Percentiles rank a stretch among this genome's conserved stretches.
Evolutionary conservation across 768 basidiomycete genomes (phyloP).

Genomic region (Leccinum ochraceum): DNA sequence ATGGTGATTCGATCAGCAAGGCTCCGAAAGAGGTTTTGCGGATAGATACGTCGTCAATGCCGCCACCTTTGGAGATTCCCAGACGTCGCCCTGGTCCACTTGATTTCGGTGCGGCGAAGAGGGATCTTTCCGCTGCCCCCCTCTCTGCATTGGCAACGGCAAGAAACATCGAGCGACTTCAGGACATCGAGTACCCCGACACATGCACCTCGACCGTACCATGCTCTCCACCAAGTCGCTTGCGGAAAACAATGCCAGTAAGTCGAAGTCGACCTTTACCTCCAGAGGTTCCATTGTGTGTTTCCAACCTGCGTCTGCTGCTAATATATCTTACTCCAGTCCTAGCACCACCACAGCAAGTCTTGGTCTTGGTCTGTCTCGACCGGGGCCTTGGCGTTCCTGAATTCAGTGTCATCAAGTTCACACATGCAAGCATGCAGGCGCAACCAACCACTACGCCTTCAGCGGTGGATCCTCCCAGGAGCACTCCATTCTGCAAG

Average conservation of each 20-base stretch:
- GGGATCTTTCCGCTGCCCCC: slow-evolving; percentile 33
- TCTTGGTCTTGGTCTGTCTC: too few species aligned
- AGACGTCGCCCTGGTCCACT: slow-evolving; percentile 68
- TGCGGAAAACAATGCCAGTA: too few species aligned
- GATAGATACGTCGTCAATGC: slow-evolving; percentile 57
- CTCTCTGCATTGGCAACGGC: slow-evolving; percentile 76
- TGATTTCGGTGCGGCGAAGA: slow-evolving; percentile 60
- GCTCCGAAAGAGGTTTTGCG: slow-evolving; percentile 53
- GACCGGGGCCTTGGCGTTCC: too few species aligned
- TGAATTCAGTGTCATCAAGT: slow-evolving; percentile 10
- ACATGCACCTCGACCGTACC: too few species aligned
- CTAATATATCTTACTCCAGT: too few species aligned
- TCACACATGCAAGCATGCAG: slow-evolving; percentile 48
- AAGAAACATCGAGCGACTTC: slow-evolving; percentile 81
- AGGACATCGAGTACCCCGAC: slow-evolving; percentile 77
- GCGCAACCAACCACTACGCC: slow-evolving; percentile 41
- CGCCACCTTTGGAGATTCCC: slow-evolving; percentile 41
- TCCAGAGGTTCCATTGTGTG: too few species aligned
- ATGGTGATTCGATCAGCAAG: slow-evolving; percentile 45
- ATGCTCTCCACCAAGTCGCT: too few species aligned
- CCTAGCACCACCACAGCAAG: too few species aligned
- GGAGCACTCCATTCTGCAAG: slow-evolving; percentile 76
- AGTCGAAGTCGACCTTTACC: too few species aligned
- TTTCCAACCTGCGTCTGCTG: too few species aligned
- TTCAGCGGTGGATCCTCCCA: slow-evolving; percentile 51